phyloP scores from a whole-genome alignment of 306 rosid species.

The Quercus cerris region DNA sequence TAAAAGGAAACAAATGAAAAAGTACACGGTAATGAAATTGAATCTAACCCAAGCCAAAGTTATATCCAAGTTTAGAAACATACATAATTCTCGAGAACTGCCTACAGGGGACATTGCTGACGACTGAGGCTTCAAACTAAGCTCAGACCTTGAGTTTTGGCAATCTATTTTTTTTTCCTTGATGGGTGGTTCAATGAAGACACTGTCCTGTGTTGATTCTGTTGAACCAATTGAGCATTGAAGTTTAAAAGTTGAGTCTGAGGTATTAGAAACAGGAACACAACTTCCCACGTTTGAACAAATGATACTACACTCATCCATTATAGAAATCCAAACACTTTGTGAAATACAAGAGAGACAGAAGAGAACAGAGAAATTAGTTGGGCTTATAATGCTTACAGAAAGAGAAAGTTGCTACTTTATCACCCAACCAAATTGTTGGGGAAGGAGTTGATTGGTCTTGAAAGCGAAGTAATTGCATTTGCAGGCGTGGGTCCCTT shows the following conservation, averaged over 20 bases:
- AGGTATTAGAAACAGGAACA: slow-evolving; percentile 19
- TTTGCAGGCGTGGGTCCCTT: slow-evolving; percentile 22
- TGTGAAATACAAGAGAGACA: background rate
- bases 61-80: background rate
- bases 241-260: slow-evolving; percentile 11
- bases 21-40: background rate
- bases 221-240: slow-evolving; percentile 18
- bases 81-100: slow-evolving; percentile 22
- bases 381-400: slow-evolving; percentile 5
- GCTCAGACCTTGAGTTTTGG: slow-evolving; percentile 6
- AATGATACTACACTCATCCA: background rate
- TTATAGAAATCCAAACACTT: background rate
- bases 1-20: background rate
- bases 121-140: slow-evolving; percentile 8
- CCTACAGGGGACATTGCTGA: background rate
- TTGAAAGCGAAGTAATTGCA: slow-evolving; percentile 48
- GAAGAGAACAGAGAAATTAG: slow-evolving; percentile 2
- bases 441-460: slow-evolving; percentile 27
- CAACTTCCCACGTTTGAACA: slow-evolving; percentile 32
- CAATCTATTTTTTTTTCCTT: background rate
- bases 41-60: background rate
- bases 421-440: slow-evolving; percentile 22
- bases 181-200: background rate
- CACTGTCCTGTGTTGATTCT: slow-evolving; percentile 6
- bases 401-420: background rate